A percentile compares a stretch with the other conserved stretches of the same genome.
phyloP scores from a whole-genome alignment of 306 rosid genomes.

The Comarum palustre region DNA sequence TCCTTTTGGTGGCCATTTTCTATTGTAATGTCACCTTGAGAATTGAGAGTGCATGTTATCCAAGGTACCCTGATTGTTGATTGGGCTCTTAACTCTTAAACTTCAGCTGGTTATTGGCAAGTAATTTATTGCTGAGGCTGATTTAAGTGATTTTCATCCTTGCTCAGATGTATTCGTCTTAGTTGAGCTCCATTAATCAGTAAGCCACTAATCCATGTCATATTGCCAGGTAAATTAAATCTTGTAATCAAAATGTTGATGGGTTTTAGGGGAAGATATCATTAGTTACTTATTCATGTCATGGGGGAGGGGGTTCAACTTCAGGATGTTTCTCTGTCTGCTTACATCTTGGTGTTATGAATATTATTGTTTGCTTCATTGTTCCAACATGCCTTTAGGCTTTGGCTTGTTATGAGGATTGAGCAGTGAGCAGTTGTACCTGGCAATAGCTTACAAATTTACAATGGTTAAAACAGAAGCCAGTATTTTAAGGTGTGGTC shows the following conservation, averaged over 20 bases:
- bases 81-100: neutral
- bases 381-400: neutral
- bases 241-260: neutral
- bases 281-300: too few species aligned
- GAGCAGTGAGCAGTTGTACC: neutral
- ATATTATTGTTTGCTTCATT: neutral
- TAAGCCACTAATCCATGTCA: neutral
- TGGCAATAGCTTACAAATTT: neutral
- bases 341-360: neutral
- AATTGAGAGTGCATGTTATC: neutral
- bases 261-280: neutral
- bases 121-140: neutral
- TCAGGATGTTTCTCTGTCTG: neutral
- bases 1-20: neutral
- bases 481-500: conserved; percentile 7
- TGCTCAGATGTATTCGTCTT: neutral
- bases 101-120: neutral
- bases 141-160: neutral
- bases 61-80: neutral
- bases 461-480: conserved; percentile 2
- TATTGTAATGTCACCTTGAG: neutral
- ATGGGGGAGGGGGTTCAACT: neutral
- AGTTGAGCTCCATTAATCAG: neutral
- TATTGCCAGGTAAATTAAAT: neutral
- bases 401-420: neutral